These are phyloP conservation scores for Grigorovia jiainica DNA, from an alignment of 805 yeast species.

Conservation along the genomic window DNA sequence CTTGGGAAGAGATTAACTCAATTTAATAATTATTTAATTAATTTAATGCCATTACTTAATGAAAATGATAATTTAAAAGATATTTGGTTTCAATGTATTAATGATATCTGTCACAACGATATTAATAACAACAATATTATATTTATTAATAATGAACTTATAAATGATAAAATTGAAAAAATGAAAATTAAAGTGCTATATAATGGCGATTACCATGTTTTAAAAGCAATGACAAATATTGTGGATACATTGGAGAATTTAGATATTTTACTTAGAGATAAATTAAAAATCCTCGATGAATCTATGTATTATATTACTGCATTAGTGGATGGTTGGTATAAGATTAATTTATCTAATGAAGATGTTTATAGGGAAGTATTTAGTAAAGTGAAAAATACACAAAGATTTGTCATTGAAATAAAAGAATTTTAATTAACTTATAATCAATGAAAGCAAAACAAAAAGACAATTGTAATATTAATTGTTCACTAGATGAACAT, in stretches of 20 bases:
- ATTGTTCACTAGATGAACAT: not conserved
- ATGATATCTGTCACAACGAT: slow-evolving; percentile 2
- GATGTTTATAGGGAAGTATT: slow-evolving; percentile 10
- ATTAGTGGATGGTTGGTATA: slow-evolving; percentile 15
- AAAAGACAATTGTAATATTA: not conserved
- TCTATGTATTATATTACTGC: slow-evolving; percentile 5
- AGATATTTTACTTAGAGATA: slow-evolving; percentile 1
- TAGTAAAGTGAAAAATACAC: slow-evolving; percentile 4
- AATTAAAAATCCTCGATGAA: not conserved
- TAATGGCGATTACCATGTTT: slow-evolving; percentile 16
- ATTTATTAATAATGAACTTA: not conserved
- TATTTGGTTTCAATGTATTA: slow-evolving; percentile 6
- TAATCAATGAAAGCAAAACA: not conserved
- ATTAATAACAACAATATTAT: not conserved
- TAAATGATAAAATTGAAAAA: not conserved
- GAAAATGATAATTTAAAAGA: slow-evolving; percentile 1
- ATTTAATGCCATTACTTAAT: not conserved
- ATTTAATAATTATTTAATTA: slow-evolving; percentile 6
- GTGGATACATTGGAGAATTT: slow-evolving; percentile 10
- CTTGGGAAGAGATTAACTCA: slow-evolving; percentile 6
- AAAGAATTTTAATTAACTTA: not conserved
- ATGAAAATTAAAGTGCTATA: slow-evolving; percentile 16
- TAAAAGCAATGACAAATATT: slow-evolving; percentile 10
- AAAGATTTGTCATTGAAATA: slow-evolving; percentile 9
- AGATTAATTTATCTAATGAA: slow-evolving; percentile 11